Evolutionary conservation across 768 basidiomycete species (phyloP).

Genomic region (Suillus sp.): DNA sequence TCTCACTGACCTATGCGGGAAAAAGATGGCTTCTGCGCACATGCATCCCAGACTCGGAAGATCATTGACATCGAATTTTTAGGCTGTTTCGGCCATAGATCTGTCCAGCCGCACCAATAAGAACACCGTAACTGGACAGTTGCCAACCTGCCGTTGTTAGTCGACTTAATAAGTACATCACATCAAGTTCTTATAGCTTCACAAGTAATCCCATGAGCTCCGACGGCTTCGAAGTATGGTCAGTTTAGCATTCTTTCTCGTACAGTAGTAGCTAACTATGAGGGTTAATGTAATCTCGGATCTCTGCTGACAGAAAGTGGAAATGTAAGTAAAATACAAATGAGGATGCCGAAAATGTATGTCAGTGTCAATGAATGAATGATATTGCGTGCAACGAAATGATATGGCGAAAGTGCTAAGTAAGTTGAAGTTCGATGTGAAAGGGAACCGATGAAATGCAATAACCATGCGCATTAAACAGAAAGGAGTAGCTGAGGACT

Average conservation of each 20-base stretch:
- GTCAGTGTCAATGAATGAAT: conserved; percentile 34
- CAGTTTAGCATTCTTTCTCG: conserved; percentile 7
- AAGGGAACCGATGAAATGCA: conserved; percentile 26
- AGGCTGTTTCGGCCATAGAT: conserved; percentile 13
- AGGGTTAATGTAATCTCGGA: conserved; percentile 32
- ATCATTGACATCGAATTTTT: conserved; percentile 10
- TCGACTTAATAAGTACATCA: conserved; percentile 3
- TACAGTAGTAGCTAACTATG: conserved; percentile 16
- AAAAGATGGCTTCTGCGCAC: conserved; percentile 13
- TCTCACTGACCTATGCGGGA: conserved; percentile 15
- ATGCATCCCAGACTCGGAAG: conserved; percentile 8
- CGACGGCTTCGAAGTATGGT: conserved; percentile 9
- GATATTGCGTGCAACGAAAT: conserved; percentile 30
- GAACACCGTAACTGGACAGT: not conserved
- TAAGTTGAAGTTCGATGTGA: conserved; percentile 14
- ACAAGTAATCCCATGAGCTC: conserved; percentile 5
- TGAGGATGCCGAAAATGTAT: conserved; percentile 38
- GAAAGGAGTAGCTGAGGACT: conserved; percentile 22
- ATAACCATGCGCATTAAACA: conserved; percentile 32
- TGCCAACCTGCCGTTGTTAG: conserved; percentile 1
- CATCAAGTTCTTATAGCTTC: not conserved
- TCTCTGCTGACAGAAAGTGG: conserved; percentile 26
- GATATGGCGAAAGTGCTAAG: conserved; percentile 27
- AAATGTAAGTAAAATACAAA: conserved; percentile 37
- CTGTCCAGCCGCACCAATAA: conserved; percentile 9